phyloP scores from a whole-genome alignment of 441 rosid species.

The Kokia cookei region DNA sequence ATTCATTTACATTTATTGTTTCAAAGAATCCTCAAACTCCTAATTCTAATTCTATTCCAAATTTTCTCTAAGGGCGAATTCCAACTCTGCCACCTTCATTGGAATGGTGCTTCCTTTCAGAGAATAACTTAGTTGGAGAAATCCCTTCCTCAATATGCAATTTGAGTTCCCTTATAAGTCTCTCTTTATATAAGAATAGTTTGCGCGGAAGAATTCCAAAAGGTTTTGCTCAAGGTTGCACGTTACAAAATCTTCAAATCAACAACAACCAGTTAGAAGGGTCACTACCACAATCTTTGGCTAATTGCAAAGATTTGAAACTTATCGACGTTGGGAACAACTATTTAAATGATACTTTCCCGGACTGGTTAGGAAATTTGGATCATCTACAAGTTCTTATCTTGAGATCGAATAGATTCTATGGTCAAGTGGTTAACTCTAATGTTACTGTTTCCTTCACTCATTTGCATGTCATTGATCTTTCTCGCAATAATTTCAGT shows the following conservation, averaged over 20 bases:
- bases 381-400: background rate
- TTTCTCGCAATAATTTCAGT: slow-evolving; percentile 2
- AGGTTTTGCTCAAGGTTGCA: background rate
- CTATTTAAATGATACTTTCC: slow-evolving; percentile 10
- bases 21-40: too few relatives aligned
- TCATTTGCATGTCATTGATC: background rate
- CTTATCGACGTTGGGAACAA: slow-evolving; percentile 15
- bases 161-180: too few relatives aligned
- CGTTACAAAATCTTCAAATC: background rate
- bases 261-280: slow-evolving; percentile 14
- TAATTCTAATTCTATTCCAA: too few relatives aligned
- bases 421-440: background rate
- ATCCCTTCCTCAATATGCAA: too few relatives aligned
- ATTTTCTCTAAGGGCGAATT: too few relatives aligned
- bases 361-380: background rate
- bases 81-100: too few relatives aligned
- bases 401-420: background rate
- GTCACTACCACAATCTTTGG: background rate
- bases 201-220: slow-evolving; percentile 2
- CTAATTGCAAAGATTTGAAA: slow-evolving; percentile 8
- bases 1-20: too few relatives aligned
- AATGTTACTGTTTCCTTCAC: background rate
- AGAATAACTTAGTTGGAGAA: too few relatives aligned
- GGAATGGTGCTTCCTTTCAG: too few relatives aligned
- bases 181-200: too few relatives aligned